phyloP scores from a whole-genome alignment of 352 stramenopile species.

The Globisporangium nagaii region DNA sequence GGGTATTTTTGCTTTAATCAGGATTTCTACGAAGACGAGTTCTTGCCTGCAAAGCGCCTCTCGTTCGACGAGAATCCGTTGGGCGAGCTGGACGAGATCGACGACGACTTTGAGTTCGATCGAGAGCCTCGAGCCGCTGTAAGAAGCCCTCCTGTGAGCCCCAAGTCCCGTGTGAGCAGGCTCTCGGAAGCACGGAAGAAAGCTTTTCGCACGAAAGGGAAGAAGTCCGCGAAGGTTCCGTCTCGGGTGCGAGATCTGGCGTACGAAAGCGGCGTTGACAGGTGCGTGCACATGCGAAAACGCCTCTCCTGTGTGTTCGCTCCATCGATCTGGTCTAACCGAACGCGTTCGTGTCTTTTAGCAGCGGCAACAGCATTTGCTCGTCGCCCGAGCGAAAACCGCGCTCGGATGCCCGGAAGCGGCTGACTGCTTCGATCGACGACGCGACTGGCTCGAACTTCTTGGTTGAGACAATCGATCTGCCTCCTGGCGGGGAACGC shows the following conservation, averaged over 20 bases:
- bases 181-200: slow-evolving; percentile 43
- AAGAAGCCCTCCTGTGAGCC: slow-evolving; percentile 48
- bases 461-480: slow-evolving; percentile 81
- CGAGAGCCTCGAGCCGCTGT: slow-evolving; percentile 41
- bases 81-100: slow-evolving; percentile 70
- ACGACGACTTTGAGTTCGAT: slow-evolving; percentile 90
- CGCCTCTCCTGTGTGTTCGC: neutral
- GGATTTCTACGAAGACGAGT: slow-evolving; percentile 79
- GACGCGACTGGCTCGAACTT: slow-evolving; percentile 79
- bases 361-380: slow-evolving; percentile 48
- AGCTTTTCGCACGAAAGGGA: slow-evolving; percentile 39
- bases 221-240: slow-evolving; percentile 40
- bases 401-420: slow-evolving; percentile 40
- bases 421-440: slow-evolving; percentile 35
- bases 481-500: slow-evolving; percentile 79
- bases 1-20: neutral
- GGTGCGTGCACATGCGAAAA: slow-evolving; percentile 31
- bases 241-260: slow-evolving; percentile 52
- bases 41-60: slow-evolving; percentile 49
- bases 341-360: neutral
- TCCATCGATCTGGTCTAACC: neutral
- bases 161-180: slow-evolving; percentile 38
- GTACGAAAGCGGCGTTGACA: slow-evolving; percentile 78
- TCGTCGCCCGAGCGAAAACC: slow-evolving; percentile 71
- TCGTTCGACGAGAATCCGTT: slow-evolving; percentile 78